Evolutionary conservation across 768 basidiomycete genomes (phyloP), one percentile per base, ranked within the genome.

Genomic region (Rhizopogon salebrosus): DNA sequence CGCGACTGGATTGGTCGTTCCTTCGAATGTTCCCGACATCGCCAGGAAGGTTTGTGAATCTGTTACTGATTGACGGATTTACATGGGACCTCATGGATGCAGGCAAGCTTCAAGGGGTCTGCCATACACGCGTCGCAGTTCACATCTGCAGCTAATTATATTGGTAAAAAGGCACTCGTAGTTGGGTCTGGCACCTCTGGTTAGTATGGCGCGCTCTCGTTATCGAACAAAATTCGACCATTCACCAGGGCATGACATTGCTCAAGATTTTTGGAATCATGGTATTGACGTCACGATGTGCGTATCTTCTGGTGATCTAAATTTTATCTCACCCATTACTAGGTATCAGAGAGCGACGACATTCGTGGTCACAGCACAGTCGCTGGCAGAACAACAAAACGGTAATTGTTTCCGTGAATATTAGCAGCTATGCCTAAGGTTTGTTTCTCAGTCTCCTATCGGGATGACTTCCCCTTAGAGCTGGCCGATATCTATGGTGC

Each of bases 171-270:
- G 58, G 84, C 79, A 5, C 71, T 87, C 1, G 72, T 88, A n/a
- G 71, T 89, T 2, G 85, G 87, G 13, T 78, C 85, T n/a, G 80
- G 82, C 39, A 84, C 79, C 48, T 84, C 84, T 18, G 77, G 78
- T 78, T 60, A n/a, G 65, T 39, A 10, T 8, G 13, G 13, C 27
- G 20, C 13, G 20, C 20, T 13, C 20, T 18, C 5, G 18, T 2
- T 24, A 24, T 42, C 26, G 4, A 18, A 27, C 22, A 22, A 22
- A 51, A 23, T 54, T 54, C 54, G 36, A 14, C 3, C 24, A 16
- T 43, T 7, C 4, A 26, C 6, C 55, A 68, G 70, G 53, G 6
- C 72, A 71, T 48, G 74, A 75, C 24, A 65, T 76, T 16, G 67
- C 72, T 2, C 69, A 68, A 48, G 73, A 74, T 43, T 66, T 65